Evolutionary conservation across 2,329 filamentous ascomycete genomes (phyloP), one percentile per base, ranked within the genome.

Genomic region (Chaetomium globosum): DNA sequence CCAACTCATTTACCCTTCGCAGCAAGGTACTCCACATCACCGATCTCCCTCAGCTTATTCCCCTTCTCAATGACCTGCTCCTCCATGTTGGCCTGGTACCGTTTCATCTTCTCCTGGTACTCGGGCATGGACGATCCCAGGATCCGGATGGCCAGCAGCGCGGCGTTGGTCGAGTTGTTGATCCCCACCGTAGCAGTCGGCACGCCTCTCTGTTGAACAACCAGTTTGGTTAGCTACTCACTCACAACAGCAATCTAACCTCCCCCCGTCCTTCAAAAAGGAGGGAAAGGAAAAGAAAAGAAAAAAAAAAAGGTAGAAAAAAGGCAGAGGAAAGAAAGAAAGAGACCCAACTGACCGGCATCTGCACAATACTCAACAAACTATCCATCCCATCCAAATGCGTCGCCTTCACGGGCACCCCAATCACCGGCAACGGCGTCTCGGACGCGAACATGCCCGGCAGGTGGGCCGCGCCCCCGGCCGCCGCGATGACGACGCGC

Each of bases 91-190:
- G 81, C 77, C 75, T 87, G 85, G 74, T 90, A 92, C 21, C 81
- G 77, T 67, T 81, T 82, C 79, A 91, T 81, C 70, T 82, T 81
- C 65, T 83, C 77, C 58, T 81, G 77, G n/a, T 90, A 80, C n/a
- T 78, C 80, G 16, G 79, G 77, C 64, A 89, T 83, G 46, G 79
- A 80, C 21, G 84, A 76, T 3, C 88, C 88, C 3, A 93, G 75
- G 39, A 92, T 89, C 21, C 89, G 80, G 23, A 89, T 83, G 0
- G 90, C 89, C n/a, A 92, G 78, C 21, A 92, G 80, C 0, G 87
- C 90, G 0, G 90, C 90, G 72, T 93, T 93, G 63, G 89, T 89
- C 28, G 88, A 89, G 78, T 93, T 93, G 77, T 92, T 91, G 75
- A 93, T 92, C 12, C 87, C 90, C 3, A 93, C 89, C 0, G 89